Evolutionary conservation across 2,329 filamentous ascomycete genomes (phyloP).

Genomic region (Diplodia seriata): DNA sequence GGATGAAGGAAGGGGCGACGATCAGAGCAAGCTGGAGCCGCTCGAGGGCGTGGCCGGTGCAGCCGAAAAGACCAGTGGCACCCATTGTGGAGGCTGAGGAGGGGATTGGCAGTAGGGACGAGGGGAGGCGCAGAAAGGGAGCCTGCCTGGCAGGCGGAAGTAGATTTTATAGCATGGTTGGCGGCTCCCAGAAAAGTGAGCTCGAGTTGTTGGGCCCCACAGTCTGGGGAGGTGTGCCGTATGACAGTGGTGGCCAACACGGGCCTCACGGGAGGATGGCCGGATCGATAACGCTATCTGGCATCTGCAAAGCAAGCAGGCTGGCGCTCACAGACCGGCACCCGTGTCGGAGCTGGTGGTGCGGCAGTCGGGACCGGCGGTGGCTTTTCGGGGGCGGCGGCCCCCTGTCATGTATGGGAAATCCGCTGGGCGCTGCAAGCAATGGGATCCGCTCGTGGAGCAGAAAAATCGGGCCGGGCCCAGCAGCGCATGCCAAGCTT

Average conservation of each 20-base stretch:
- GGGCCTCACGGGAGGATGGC: constrained; percentile 21
- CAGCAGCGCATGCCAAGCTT: constrained; percentile 13
- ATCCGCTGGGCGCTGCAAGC: constrained; percentile 25
- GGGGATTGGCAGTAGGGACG: constrained; percentile 4
- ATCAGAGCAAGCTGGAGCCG: constrained; percentile 47
- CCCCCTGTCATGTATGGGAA: constrained; percentile 20
- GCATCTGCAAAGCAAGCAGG: not conserved
- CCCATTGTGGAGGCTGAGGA: constrained; percentile 56
- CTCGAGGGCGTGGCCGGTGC: constrained; percentile 41
- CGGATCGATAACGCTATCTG: constrained; percentile 21
- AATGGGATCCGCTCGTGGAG: constrained; percentile 29
- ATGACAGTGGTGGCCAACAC: constrained; percentile 6
- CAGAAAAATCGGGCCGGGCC: constrained; percentile 22
- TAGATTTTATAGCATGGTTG: constrained; percentile 24
- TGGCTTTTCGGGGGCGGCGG: not conserved
- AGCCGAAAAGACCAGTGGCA: constrained; percentile 41
- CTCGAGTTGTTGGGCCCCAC: constrained; percentile 15
- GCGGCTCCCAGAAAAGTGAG: not conserved
- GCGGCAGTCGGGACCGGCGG: constrained; percentile 5
- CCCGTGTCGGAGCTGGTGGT: not conserved
- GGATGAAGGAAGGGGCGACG: constrained; percentile 53
- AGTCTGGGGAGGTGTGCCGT: constrained; percentile 14
- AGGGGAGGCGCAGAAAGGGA: not conserved
- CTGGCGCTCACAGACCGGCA: not conserved
- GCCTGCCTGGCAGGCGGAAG: not conserved